Evolutionary conservation across 345 rosid species (phyloP), one percentile per base, ranked within the genome.

Genomic region (Geranium brycei): DNA sequence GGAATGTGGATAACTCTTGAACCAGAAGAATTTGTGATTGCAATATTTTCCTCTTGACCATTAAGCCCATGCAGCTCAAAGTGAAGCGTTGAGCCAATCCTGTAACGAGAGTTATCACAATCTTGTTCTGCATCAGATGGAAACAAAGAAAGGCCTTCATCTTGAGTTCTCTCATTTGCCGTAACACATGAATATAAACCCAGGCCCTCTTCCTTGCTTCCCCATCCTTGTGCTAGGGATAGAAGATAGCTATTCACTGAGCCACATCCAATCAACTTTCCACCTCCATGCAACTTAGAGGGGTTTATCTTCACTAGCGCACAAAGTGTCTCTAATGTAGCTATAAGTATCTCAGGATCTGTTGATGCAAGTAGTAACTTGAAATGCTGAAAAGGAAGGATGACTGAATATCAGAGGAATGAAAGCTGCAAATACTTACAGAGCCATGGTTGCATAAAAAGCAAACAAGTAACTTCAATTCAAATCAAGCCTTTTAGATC

Each of bases 171-270:
- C 73, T 92, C 98, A 75, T 89, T 89, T 66, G 95, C 91, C 64
- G 84, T 81, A 66, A 92, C 83, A 75, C 93, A 87, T 13, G 98
- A 92, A 73, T 87, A 89, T 69, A 92, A 79, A 62, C 96, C 96
- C 80, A 89, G 70, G 28, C 98, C 98, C 74, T 92, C 98, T 74
- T 89, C 98, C 77, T 92, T 92, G 81, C 95, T 92, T 63, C 98
- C 96, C 98, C 98, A 92, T 18, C 98, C 98, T 67, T 92, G 98
- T 67, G 95, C 95, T 61, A 92, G 78, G 64, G 96, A 89, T 58
- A 92, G 78, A 19, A 92, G 88, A 78, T 78, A 81, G 77, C 95
- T 78, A 66, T 86, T 92, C 7, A 92, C 88, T 5, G 88, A 77
- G 67, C 86, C 95, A 79, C 96, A 92, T 62, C 93, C 91, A 75